Percentiles rank a stretch among this genome's conserved stretches.
Conservation (phyloP, 2,329 filamentous ascomycete genomes). For the Paracorniculantispora psalliotae region DNA sequence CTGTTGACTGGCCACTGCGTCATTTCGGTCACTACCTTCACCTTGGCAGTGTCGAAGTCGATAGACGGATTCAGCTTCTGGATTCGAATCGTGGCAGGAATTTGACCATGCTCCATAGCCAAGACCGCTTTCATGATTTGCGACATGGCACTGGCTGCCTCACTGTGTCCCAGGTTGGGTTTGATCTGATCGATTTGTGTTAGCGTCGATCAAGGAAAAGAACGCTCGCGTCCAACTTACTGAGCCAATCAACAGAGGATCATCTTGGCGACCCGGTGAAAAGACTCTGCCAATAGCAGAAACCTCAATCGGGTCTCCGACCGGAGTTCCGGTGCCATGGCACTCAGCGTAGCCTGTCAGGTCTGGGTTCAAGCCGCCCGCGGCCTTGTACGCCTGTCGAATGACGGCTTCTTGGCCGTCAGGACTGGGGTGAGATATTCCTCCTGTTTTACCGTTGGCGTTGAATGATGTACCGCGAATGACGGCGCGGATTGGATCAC, state of each 20-base stretch:
- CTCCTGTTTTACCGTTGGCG: slow-evolving; percentile 36
- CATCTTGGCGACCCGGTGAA: not conserved
- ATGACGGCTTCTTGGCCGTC: not conserved
- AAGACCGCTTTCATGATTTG: slow-evolving; percentile 23
- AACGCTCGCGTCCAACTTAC: not conserved
- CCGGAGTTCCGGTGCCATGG: slow-evolving; percentile 35
- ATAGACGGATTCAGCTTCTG: slow-evolving; percentile 14
- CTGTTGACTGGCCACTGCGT: slow-evolving; percentile 13
- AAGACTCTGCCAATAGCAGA: slow-evolving; percentile 19
- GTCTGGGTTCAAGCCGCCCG: slow-evolving; percentile 17
- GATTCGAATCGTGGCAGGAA: not conserved
- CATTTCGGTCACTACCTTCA: slow-evolving; percentile 20
- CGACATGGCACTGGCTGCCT: slow-evolving; percentile 22
- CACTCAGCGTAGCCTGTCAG: slow-evolving; percentile 31
- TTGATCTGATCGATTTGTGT: slow-evolving; percentile 24
- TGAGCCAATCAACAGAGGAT: not conserved
- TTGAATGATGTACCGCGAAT: slow-evolving; percentile 31
- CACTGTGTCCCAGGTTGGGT: slow-evolving; percentile 26
- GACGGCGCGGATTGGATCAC: slow-evolving; percentile 25
- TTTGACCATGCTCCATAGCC: slow-evolving; percentile 16
- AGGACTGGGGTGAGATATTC: slow-evolving; percentile 36
- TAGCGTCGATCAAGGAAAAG: slow-evolving; percentile 10
- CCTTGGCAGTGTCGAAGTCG: slow-evolving; percentile 20
- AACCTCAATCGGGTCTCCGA: slow-evolving; percentile 25
- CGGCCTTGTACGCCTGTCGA: slow-evolving; percentile 13